Conservation (phyloP, 2,329 filamentous ascomycete genomes). For the Teratosphaeria pseudoeucalypti region DNA sequence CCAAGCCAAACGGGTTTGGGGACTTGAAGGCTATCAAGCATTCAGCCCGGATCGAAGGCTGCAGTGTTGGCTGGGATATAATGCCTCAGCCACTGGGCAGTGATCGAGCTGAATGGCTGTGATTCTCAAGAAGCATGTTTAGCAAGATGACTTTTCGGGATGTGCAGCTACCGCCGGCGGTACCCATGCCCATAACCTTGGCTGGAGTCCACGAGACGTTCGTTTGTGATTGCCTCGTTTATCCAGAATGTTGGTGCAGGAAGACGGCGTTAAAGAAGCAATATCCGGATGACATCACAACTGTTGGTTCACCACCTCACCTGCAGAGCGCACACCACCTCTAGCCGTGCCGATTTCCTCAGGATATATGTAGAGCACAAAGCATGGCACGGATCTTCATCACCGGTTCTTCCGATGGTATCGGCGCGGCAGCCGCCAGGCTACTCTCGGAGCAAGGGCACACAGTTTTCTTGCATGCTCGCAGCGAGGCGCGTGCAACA, state of each 20-base stretch:
- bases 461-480: constrained; percentile 46
- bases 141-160: not conserved
- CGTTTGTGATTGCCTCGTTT: not conserved
- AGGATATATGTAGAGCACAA: not conserved
- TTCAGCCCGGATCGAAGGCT: not conserved
- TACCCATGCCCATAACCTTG: not conserved
- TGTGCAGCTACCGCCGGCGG: not conserved
- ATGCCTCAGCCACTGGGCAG: not conserved
- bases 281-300: not conserved
- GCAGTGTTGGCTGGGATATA: not conserved
- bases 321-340: not conserved
- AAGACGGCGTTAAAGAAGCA: not conserved
- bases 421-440: constrained; percentile 43
- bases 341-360: not conserved
- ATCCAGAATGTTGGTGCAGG: not conserved
- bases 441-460: constrained; percentile 43
- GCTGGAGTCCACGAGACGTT: too few species aligned
- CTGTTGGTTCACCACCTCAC: not conserved
- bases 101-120: not conserved
- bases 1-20: not conserved
- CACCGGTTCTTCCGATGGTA: constrained; percentile 49
- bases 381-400: constrained; percentile 41
- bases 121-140: not conserved
- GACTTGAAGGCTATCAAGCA: not conserved
- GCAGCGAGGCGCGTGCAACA: constrained; percentile 43